Evolutionary conservation across 176 grass and related monocot species (phyloP).

Genomic region (Oryza australiensis): DNA sequence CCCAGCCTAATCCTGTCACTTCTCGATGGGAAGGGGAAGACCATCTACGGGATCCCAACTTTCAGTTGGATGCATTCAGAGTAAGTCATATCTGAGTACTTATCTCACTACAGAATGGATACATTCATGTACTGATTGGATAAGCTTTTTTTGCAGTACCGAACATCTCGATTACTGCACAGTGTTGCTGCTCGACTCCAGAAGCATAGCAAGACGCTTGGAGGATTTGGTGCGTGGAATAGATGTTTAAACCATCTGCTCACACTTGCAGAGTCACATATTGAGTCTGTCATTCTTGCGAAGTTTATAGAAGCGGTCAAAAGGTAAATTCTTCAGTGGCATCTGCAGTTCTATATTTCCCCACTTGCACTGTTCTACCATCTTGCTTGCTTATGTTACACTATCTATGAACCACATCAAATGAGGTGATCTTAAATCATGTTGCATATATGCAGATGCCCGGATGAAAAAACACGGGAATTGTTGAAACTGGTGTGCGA

Average conservation of each 20-base stretch:
- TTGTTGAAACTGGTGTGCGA: slow-evolving; percentile 88
- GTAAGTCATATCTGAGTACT: slow-evolving; percentile 40
- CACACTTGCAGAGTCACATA: slow-evolving; percentile 87
- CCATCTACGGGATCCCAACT: slow-evolving; percentile 91
- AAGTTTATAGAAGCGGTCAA: slow-evolving; percentile 89
- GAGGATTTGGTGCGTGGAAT: slow-evolving; percentile 97
- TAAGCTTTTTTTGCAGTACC: slow-evolving; percentile 58
- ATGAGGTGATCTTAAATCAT: not conserved
- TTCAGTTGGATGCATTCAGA: slow-evolving; percentile 96
- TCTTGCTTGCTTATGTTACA: not conserved
- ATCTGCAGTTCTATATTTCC: not conserved
- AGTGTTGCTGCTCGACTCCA: slow-evolving; percentile 83
- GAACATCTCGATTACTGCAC: slow-evolving; percentile 90
- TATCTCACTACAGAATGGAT: slow-evolving; percentile 14
- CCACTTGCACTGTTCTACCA: not conserved
- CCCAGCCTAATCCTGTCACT: slow-evolving; percentile 90
- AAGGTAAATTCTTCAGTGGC: slow-evolving; percentile 46
- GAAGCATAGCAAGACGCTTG: slow-evolving; percentile 83
- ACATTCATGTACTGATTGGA: slow-evolving; percentile 13
- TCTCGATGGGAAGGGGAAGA: slow-evolving; percentile 93
- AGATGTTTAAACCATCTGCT: slow-evolving; percentile 98
- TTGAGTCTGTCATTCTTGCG: slow-evolving; percentile 86
- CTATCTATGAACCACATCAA: slow-evolving; percentile 3
- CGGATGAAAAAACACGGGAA: slow-evolving; percentile 66
- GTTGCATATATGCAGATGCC: slow-evolving; percentile 69